Evolutionary conservation across 2,329 filamentous ascomycete genomes (phyloP), one percentile per base, ranked within the genome.

Genomic region (Pseudomassariella vexata): DNA sequence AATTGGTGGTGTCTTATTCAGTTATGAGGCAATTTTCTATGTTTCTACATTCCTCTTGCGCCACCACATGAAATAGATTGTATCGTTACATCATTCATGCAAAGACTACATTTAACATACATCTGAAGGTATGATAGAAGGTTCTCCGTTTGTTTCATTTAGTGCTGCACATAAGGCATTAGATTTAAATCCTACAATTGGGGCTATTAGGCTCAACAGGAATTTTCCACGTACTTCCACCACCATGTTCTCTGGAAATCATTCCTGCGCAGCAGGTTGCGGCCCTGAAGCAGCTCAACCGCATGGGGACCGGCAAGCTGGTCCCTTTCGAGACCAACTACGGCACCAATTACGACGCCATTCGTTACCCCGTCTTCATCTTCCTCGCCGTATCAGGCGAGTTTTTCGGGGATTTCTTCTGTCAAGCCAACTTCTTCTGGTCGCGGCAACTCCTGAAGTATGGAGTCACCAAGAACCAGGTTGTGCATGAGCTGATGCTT

Each of bases 251-350:
- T 79, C 3, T 78, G 71, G 72, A 56, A 67, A 28, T 68, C 73
- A 0, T 78, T 79, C 40, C 56, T 78, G 15, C 78, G 73, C 50
- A 75, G 69, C 1, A 52, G 77, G 73, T 73, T 0, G 65, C 76
- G 28, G 60, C 70, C 4, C 56, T 78, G 15, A 73, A 69, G 44
- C 63, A 64, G 3, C 57, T 79, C n/a, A 76, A 79, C 44, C 74
- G 73, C 0, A 76, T 61, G 2, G 70, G 72, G 1, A 78, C 73
- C 0, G 74, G 74, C 3, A 77, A 76, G 43, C 56, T 79, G 4
- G 72, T 76, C 1, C 61, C 78, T 5, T 79, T 77, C 45, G 71
- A 79, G 43, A 77, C 73, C 5, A 67, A 70, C 30, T 78, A 76
- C 39, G 70, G 68, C 5, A 66, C 66, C 3, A 62, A 65, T n/a